Base-by-base conservation (phyloP, 106 monocot species). In the Dactylorhiza incarnata region DNA sequence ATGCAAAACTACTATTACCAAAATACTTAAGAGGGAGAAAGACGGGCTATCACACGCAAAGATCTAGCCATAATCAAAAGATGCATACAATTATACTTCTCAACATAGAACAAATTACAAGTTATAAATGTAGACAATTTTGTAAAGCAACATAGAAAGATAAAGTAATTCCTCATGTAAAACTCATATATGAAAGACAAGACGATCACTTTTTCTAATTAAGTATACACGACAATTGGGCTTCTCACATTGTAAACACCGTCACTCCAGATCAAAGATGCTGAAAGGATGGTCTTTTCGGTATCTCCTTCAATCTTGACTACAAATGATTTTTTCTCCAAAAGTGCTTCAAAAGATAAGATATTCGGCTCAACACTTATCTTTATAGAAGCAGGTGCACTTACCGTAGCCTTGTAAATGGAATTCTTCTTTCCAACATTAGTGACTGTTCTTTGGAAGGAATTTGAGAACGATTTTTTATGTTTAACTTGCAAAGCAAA, bases 151-250 rank as follows among this genome's bases (percentile, higher is more conserved):
- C n/a, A n/a, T n/a, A n/a, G n/a, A n/a, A n/a, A n/a, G n/a, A n/a
- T n/a, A n/a, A n/a, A n/a, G n/a, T n/a, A n/a, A n/a, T n/a, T n/a
- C n/a, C n/a, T n/a, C n/a, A n/a, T n/a, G n/a, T n/a, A n/a, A n/a
- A n/a, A n/a, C n/a, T n/a, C n/a, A n/a, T 7, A 10, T 52, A 5
- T 19, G n/a, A 56, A n/a, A 56, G 17, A 19, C n/a, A 19, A 56
- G n/a, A n/a, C 5, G 19, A 9, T 7, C 4, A 19, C 4, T 56
- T 56, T 56, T 56, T 56, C 7, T n/a, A 20, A 47, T n/a, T n/a
- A n/a, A n/a, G 72, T 78, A 26, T 79, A 73, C 52, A 81, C 83
- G 15, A 82, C 72, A 5, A 89, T 79, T 11, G 89, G 86, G 22
- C 81, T 89, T 52, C 86, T 82, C 29, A 89, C 86, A 6, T 23